These are phyloP conservation scores for Penicillium sp. DNA, from an alignment of 2,329 filamentous ascomycete species.

Conservation along the genomic window DNA sequence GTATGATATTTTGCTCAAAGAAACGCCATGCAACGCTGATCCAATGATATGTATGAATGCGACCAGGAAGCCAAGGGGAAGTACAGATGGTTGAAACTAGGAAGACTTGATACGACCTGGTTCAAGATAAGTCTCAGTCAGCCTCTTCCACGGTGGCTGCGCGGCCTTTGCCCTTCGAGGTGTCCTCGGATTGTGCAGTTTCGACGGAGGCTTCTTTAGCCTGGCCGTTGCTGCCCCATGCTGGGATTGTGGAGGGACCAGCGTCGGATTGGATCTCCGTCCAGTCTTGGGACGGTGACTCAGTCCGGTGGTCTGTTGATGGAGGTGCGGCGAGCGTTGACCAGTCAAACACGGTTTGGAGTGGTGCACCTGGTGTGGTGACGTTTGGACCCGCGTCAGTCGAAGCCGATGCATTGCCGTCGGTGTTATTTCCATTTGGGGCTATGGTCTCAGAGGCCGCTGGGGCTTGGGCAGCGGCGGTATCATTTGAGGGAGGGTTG, in stretches of 20 bases:
- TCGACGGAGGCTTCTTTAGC: conserved; percentile 7
- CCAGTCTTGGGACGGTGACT: conserved; percentile 30
- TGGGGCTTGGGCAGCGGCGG: background rate
- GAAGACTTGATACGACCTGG: background rate
- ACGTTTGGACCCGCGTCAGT: background rate
- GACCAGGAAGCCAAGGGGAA: conserved; percentile 2
- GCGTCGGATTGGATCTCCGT: conserved; percentile 25
- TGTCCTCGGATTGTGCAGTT: conserved; percentile 15
- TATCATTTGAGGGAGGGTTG: background rate
- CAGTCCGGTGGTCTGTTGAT: conserved; percentile 10
- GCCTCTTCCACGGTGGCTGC: conserved; percentile 35
- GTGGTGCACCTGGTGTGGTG: background rate
- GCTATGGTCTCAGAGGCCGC: background rate
- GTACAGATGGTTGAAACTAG: conserved; percentile 2
- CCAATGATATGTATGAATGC: conserved; percentile 1
- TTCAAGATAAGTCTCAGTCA: conserved; percentile 27
- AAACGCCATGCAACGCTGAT: conserved; percentile 27
- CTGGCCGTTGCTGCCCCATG: conserved; percentile 10
- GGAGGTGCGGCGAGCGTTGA: conserved; percentile 7
- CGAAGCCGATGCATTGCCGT: background rate
- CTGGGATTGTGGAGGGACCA: conserved; percentile 9
- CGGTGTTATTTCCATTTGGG: background rate
- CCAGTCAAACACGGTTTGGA: conserved; percentile 19
- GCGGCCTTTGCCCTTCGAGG: conserved; percentile 33
- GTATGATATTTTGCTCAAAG: conserved; percentile 25